A percentile compares a stretch with the other conserved stretches of the same genome.
These are phyloP conservation scores for Saururus chinensis DNA, from an alignment of 164 flowering plant species.

Conservation along the genomic window DNA sequence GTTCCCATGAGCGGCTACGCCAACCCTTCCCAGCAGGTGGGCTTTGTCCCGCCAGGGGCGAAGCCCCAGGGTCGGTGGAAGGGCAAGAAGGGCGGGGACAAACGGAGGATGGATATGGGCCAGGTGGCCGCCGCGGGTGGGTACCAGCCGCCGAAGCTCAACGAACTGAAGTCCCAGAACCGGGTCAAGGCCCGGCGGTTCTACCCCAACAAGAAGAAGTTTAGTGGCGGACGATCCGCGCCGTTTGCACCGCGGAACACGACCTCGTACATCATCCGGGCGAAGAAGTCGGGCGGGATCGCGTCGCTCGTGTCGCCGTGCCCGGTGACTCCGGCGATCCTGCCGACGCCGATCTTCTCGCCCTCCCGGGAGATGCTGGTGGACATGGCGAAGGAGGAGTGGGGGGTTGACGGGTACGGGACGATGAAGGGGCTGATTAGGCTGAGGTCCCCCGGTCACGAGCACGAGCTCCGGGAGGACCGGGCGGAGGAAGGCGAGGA, in stretches of 20 bases:
- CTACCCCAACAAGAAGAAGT: constrained; percentile 55
- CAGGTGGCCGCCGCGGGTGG: constrained; percentile 15
- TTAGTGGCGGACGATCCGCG: constrained; percentile 33
- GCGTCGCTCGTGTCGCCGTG: constrained; percentile 71
- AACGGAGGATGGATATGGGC: constrained; percentile 1
- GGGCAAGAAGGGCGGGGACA: constrained; percentile 3
- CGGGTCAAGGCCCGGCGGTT: constrained; percentile 52
- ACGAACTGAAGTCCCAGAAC: constrained; percentile 67
- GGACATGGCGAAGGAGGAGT: constrained; percentile 89
- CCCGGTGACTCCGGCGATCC: constrained; percentile 69
- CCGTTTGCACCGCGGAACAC: constrained; percentile 88
- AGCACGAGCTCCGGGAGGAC: constrained; percentile 18
- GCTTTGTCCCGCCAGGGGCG: neutral
- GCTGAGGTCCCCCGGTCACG: constrained; percentile 2
- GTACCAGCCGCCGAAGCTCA: constrained; percentile 54
- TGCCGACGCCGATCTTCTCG: constrained; percentile 76
- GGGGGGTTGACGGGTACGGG: constrained; percentile 96
- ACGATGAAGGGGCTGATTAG: constrained; percentile 66
- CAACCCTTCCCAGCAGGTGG: neutral
- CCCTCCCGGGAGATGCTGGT: constrained; percentile 81
- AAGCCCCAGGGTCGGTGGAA: constrained; percentile 1
- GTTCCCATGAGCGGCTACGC: neutral
- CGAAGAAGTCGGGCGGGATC: constrained; percentile 72
- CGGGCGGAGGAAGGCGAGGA: constrained; percentile 59
- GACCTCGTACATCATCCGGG: constrained; percentile 60